These are phyloP conservation scores for Fusarium sambucinum DNA, from an alignment of 2,329 filamentous ascomycete species.

Conservation along the genomic window DNA sequence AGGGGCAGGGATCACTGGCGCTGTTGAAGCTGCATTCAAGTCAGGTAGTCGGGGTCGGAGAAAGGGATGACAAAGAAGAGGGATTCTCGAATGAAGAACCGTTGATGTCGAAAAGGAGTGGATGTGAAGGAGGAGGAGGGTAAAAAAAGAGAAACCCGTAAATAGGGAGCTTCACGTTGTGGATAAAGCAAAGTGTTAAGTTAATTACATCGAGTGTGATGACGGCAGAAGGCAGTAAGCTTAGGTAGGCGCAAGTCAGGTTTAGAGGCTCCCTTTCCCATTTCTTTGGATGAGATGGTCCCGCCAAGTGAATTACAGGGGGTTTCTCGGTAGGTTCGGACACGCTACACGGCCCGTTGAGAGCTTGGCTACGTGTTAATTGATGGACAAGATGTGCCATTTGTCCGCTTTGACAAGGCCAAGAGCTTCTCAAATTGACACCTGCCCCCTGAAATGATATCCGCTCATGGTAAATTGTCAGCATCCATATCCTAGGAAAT, in stretches of 20 bases:
- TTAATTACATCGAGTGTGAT: constrained; percentile 29
- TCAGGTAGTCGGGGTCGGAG: background rate
- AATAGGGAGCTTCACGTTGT: constrained; percentile 22
- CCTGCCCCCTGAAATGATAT: constrained; percentile 37
- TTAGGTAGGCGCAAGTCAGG: constrained; percentile 8
- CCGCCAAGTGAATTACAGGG: constrained; percentile 44
- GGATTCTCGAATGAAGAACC: background rate
- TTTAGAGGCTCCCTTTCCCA: constrained; percentile 31
- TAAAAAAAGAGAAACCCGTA: constrained; percentile 12
- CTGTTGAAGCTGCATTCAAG: constrained; percentile 37
- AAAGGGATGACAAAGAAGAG: constrained; percentile 7
- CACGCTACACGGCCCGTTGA: constrained; percentile 38
- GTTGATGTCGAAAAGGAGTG: constrained; percentile 43
- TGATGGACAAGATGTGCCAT: constrained; percentile 13
- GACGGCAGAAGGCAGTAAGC: constrained; percentile 34
- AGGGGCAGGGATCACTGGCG: constrained; percentile 43
- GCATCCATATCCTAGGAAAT: constrained; percentile 20
- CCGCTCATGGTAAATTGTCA: constrained; percentile 46
- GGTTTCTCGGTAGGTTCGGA: constrained; percentile 45
- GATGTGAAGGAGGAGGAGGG: constrained; percentile 41
- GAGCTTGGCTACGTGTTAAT: constrained; percentile 33
- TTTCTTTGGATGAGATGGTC: constrained; percentile 34
- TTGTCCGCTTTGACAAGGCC: background rate
- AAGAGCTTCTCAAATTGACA: constrained; percentile 22
- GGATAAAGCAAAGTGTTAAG: constrained; percentile 22